These are phyloP conservation scores for Emergomyces pasteurianus DNA, from an alignment of 2,329 filamentous ascomycete genomes.

Conservation along the genomic window DNA sequence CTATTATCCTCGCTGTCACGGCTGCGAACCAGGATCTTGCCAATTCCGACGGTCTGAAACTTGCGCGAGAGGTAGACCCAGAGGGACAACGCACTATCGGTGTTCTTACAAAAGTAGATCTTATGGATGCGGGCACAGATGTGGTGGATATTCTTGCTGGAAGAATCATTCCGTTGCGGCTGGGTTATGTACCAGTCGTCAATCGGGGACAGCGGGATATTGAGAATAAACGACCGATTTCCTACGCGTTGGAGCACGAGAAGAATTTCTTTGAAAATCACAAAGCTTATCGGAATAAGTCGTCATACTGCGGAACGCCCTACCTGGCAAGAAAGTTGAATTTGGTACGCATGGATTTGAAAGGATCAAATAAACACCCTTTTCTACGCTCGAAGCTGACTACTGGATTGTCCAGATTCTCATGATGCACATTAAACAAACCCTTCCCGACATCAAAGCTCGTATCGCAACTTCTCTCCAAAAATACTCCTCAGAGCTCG, in stretches of 20 bases:
- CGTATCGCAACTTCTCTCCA: slow-evolving; percentile 87
- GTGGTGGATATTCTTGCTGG: slow-evolving; percentile 97
- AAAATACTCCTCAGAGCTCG: slow-evolving; percentile 77
- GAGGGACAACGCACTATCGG: slow-evolving; percentile 97
- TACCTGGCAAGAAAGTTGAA: slow-evolving; percentile 96
- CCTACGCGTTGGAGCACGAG: slow-evolving; percentile 80
- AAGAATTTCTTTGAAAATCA: slow-evolving; percentile 97
- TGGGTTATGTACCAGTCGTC: slow-evolving; percentile 95
- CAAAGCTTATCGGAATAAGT: slow-evolving; percentile 97
- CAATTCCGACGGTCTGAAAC: slow-evolving; percentile 94
- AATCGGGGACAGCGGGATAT: slow-evolving; percentile 97
- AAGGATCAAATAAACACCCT: neutral
- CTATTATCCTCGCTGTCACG: slow-evolving; percentile 93
- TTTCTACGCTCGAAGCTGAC: slow-evolving; percentile 1
- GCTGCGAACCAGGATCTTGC: slow-evolving; percentile 96
- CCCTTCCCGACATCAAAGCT: slow-evolving; percentile 93
- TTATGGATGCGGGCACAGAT: slow-evolving; percentile 98
- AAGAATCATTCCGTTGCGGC: slow-evolving; percentile 83
- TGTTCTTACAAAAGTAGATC: slow-evolving; percentile 94
- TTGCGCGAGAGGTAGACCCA: slow-evolving; percentile 91
- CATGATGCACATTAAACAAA: slow-evolving; percentile 99
- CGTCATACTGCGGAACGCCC: slow-evolving; percentile 93
- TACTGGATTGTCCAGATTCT: slow-evolving; percentile 49
- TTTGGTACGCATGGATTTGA: slow-evolving; percentile 41
- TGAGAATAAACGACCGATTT: slow-evolving; percentile 93